Conservation (phyloP, 129 eudicot species). For the Helichrysum umbraculigerum region DNA sequence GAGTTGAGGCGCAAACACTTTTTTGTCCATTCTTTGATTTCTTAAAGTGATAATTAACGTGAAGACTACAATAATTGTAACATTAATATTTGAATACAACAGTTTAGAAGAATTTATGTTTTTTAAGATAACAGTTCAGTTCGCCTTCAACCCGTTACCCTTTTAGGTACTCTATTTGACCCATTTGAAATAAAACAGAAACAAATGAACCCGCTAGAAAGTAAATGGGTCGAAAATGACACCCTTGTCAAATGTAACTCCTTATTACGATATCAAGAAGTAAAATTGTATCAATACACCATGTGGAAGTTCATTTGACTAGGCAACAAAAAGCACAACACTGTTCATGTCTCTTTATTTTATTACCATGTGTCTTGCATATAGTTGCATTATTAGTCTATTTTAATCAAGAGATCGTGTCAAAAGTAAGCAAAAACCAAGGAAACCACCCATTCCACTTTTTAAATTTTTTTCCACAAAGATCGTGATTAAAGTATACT, state of each 20-base stretch:
- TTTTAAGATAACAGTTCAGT: neutral
- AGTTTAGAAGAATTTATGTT: neutral
- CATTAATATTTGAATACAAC: too few relatives aligned
- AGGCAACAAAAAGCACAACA: conserved; percentile 13
- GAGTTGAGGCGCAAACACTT: too few relatives aligned
- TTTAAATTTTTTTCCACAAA: conserved; percentile 2
- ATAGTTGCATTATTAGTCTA: conserved; percentile 18
- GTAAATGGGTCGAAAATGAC: neutral
- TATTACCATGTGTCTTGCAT: conserved; percentile 13
- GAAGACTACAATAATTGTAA: neutral
- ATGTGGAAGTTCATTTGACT: conserved; percentile 28
- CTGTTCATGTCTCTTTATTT: conserved; percentile 11
- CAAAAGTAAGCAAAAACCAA: conserved; percentile 16
- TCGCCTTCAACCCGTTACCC: neutral
- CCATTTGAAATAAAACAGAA: neutral
- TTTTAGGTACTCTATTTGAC: neutral
- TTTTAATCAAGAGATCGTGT: conserved; percentile 34
- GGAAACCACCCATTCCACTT: neutral
- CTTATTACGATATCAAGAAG: neutral
- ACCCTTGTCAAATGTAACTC: neutral
- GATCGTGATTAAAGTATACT: conserved; percentile 8
- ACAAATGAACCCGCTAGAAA: neutral
- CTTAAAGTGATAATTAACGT: too few relatives aligned
- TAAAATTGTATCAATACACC: conserved; percentile 18
- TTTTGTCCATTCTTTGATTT: too few relatives aligned